These are phyloP conservation scores for Epicoccum nigrum DNA, from an alignment of 2,329 filamentous ascomycete genomes.

Conservation along the genomic window DNA sequence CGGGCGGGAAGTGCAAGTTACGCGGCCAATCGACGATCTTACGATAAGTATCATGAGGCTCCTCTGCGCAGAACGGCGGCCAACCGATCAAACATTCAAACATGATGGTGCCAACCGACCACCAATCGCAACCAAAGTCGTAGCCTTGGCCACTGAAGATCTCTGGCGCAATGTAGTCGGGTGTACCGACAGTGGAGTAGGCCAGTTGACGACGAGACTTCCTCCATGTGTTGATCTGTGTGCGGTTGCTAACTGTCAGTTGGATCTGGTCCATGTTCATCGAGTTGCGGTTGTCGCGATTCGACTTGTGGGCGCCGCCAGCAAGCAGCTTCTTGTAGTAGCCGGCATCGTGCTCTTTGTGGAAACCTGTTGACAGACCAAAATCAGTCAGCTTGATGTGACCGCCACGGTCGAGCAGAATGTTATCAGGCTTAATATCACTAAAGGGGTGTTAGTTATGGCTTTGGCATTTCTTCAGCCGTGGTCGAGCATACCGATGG, in stretches of 20 bases:
- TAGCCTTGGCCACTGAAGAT: constrained; percentile 98
- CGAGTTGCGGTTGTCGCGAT: constrained; percentile 77
- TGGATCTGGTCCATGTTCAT: constrained; percentile 98
- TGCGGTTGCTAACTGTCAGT: constrained; percentile 94
- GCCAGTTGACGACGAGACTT: constrained; percentile 94
- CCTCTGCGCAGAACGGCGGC: constrained; percentile 98
- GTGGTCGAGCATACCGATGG: constrained; percentile 72
- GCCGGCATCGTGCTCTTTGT: constrained; percentile 95
- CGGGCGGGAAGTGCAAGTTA: constrained; percentile 94
- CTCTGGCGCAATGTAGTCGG: constrained; percentile 97
- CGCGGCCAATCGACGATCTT: constrained; percentile 99
- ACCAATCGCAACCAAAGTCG: constrained; percentile 98
- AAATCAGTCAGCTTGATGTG: constrained; percentile 99
- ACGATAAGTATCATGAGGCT: constrained; percentile 95
- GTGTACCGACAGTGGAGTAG: constrained; percentile 97
- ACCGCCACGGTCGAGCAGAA: constrained; percentile 90
- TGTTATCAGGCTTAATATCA: constrained; percentile 99
- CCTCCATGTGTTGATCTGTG: constrained; percentile 98
- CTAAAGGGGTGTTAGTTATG: constrained; percentile 56
- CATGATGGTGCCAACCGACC: constrained; percentile 99
- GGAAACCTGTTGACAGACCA: constrained; percentile 95
- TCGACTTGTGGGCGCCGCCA: constrained; percentile 59
- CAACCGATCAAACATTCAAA: constrained; percentile 98
- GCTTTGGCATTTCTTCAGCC: not conserved
- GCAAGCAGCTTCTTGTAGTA: constrained; percentile 98